Conservation (phyloP, 306 rosid species). For the Echinosophora koreensis region DNA sequence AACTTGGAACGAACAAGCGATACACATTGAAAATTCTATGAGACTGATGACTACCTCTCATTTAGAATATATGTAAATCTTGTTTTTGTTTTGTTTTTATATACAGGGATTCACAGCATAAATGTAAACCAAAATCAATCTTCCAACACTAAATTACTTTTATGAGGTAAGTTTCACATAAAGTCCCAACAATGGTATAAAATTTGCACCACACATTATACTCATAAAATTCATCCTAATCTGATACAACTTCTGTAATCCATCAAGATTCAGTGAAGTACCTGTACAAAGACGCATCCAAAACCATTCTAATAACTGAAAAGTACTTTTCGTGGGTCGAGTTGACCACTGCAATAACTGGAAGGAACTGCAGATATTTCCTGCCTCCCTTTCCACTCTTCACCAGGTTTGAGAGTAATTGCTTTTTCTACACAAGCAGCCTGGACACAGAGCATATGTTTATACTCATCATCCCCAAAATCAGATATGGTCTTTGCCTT, state of each 20-base stretch:
- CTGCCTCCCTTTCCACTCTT: conserved; percentile 91
- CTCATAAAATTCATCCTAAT: background rate
- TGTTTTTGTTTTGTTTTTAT: background rate
- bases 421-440: conserved; percentile 74
- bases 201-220: conserved; percentile 5
- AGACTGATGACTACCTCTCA: background rate
- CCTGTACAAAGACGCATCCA: conserved; percentile 53
- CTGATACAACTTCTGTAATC: conserved; percentile 7
- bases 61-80: background rate
- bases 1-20: background rate
- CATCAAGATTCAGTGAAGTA: conserved; percentile 39
- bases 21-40: conserved; percentile 1
- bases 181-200: conserved; percentile 5
- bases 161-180: background rate
- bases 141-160: background rate
- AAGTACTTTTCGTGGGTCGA: conserved; percentile 65
- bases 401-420: conserved; percentile 78
- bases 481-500: conserved; percentile 75
- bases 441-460: conserved; percentile 74
- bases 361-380: conserved; percentile 76
- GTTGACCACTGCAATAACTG: conserved; percentile 82
- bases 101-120: background rate
- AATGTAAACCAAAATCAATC: conserved; percentile 12
- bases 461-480: conserved; percentile 72
- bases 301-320: conserved; percentile 37